Percentiles rank a stretch among this genome's conserved stretches.
Conservation (phyloP, 2,329 filamentous ascomycete genomes). For the Leptoxyphium fumago region DNA sequence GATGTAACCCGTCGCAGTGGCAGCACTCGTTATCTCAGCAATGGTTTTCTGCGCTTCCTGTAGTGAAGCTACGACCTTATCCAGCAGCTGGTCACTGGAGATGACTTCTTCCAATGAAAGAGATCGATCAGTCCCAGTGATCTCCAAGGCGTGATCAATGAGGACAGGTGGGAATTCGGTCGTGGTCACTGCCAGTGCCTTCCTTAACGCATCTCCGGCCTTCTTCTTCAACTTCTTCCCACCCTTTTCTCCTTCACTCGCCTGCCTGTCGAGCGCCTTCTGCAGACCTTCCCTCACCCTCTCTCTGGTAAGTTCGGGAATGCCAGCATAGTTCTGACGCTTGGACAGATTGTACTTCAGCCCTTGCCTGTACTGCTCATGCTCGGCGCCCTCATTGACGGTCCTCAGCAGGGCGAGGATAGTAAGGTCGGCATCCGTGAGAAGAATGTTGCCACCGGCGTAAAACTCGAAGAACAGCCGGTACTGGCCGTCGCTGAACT, state of each 20-base stretch:
- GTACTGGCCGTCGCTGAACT: conserved; percentile 84
- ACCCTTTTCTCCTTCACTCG: conserved; percentile 31
- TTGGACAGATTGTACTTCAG: conserved; percentile 65
- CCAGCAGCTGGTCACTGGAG: conserved; percentile 47
- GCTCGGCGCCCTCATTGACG: conserved; percentile 66
- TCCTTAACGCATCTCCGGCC: conserved; percentile 59
- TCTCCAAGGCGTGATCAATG: conserved; percentile 68
- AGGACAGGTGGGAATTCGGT: conserved; percentile 79
- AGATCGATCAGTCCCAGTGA: conserved; percentile 53
- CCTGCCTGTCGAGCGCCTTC: conserved; percentile 46
- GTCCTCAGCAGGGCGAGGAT: conserved; percentile 69
- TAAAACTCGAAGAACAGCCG: conserved; percentile 89
- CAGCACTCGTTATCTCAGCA: conserved; percentile 50
- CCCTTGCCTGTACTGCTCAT: conserved; percentile 68
- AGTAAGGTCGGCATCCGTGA: conserved; percentile 72
- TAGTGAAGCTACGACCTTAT: conserved; percentile 53
- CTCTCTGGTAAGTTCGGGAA: conserved; percentile 60
- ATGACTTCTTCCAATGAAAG: conserved; percentile 56
- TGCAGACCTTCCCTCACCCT: conserved; percentile 55
- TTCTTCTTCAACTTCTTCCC: conserved; percentile 60
- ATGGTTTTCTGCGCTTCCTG: conserved; percentile 56
- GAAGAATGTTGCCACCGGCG: conserved; percentile 83
- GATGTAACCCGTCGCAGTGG: conserved; percentile 68
- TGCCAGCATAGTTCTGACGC: conserved; percentile 67
- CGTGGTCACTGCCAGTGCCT: conserved; percentile 68